Base-by-base conservation (phyloP, 805 yeast species). In the Torulaspora franciscae region DNA sequence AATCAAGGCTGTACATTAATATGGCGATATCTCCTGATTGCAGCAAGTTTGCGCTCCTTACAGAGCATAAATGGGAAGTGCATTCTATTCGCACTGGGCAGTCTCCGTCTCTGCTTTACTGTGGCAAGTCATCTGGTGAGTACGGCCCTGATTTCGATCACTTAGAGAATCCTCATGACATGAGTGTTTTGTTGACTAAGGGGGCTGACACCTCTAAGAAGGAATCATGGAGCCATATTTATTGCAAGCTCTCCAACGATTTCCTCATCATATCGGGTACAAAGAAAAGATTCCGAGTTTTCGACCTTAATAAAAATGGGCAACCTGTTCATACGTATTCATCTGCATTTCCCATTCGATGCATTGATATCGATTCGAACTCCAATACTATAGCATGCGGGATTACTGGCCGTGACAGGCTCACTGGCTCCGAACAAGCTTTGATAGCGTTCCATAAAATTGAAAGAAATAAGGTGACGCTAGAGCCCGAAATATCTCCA, bases 341-440 rank as follows among this genome's bases (percentile, higher is more conserved):
- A 30, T 81, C 87, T 8, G 76, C 75, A 43, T 85, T 85, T 58
- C 90, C 91, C 1, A 83, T 90, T 29, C 65, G 95, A 41, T 87
- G 95, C 57, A 71, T 87, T 37, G 83, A 87, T 28, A 70, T 89
- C 1, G 76, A 91, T 7, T 76, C 80, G 0, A 70, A 75, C 51
- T 88, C 84, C 22, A 68, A 74, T 14, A 67, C 81, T 22, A 69
- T 89, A 9, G 93, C 93, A 4, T 77, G 87, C 51, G 93, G 95
- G 1, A 81, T 90, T 25, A 84, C 91, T 0, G 93, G 95, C 0
- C 77, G 80, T 46, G 95, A 86, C 58, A 72, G 83, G 46, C 66
- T 75, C 15, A 75, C 81, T 1, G 80, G 81, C 3, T 73, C 80
- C 24, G 90, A 83, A 57, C 91, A 85, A 58, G 89, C 95, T 2